Conservation (phyloP, 2,329 filamentous ascomycete species). For the Sphaerulina vaccinii region DNA sequence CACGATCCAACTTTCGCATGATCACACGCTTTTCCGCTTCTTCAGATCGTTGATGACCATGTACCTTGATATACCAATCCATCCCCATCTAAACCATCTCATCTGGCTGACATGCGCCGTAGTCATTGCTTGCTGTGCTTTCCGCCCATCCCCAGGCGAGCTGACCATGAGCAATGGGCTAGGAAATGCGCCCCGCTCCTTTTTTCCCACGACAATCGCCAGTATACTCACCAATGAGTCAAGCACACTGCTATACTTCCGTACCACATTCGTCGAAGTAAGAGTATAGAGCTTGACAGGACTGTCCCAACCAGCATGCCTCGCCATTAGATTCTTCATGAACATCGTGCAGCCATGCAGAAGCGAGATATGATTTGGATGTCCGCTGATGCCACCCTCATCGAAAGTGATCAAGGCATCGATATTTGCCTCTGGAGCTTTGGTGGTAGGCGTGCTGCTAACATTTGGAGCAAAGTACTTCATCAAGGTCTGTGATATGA, state of each 20-base stretch:
- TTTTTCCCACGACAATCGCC: conserved; percentile 49
- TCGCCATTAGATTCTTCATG: conserved; percentile 62
- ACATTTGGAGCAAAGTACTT: conserved; percentile 71
- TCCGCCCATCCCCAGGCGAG: conserved; percentile 60
- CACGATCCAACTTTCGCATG: conserved; percentile 1
- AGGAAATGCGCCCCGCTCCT: conserved; percentile 55
- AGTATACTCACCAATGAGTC: conserved; percentile 73
- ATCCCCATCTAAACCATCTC: conserved; percentile 97
- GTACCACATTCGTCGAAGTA: conserved; percentile 65
- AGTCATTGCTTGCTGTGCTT: conserved; percentile 83
- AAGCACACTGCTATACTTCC: conserved; percentile 79
- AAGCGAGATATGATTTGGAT: conserved; percentile 91
- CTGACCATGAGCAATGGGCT: conserved; percentile 69
- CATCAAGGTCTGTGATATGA: conserved; percentile 69
- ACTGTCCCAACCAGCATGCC: conserved; percentile 62
- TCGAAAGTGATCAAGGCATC: conserved; percentile 92
- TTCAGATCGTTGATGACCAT: conserved; percentile 92
- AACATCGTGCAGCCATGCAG: conserved; percentile 79
- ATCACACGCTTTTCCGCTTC: conserved; percentile 48
- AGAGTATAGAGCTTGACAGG: conserved; percentile 87
- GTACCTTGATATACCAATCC: conserved; percentile 87
- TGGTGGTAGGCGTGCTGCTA: conserved; percentile 41
- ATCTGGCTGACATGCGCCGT: conserved; percentile 91
- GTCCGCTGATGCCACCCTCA: conserved; percentile 72
- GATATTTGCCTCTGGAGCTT: conserved; percentile 58